Evolutionary conservation across 352 stramenopile genomes (phyloP).

Genomic region (Detonula confervacea): DNA sequence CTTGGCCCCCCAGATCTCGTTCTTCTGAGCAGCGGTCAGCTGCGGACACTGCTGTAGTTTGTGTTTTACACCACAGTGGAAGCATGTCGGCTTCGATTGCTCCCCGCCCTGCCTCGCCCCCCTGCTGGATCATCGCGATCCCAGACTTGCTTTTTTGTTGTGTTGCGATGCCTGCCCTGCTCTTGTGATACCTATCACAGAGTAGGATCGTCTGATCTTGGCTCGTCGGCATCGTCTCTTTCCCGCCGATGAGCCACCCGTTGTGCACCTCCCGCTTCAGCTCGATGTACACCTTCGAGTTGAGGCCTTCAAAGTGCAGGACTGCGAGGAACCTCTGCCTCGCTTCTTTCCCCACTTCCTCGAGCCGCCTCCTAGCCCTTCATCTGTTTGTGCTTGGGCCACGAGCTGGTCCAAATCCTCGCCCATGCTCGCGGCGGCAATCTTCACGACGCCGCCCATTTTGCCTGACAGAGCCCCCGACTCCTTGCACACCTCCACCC

Average conservation of each 20-base stretch:
- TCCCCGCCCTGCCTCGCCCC: background rate
- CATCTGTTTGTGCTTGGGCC: no score
- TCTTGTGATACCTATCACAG: background rate
- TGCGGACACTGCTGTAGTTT: background rate
- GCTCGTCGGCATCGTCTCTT: background rate
- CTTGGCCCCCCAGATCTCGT: background rate
- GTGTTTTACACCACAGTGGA: background rate
- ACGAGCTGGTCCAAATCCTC: no score
- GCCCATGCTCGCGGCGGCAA: no score
- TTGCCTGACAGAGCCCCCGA: no score
- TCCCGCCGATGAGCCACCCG: background rate
- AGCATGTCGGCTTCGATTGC: background rate
- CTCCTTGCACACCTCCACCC: background rate
- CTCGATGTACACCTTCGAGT: background rate
- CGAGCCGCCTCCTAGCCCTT: no score
- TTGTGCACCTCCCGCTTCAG: background rate
- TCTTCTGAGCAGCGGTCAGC: background rate
- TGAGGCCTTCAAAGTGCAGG: constrained; percentile 1
- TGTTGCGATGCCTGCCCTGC: background rate
- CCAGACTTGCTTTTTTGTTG: background rate
- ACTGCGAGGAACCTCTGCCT: background rate
- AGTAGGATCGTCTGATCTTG: background rate
- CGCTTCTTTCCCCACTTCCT: no score
- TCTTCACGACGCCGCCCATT: no score
- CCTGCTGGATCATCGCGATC: background rate